These are phyloP conservation scores for Nakazawaea laoshanensis DNA, from an alignment of 805 yeast species.

Conservation along the genomic window DNA sequence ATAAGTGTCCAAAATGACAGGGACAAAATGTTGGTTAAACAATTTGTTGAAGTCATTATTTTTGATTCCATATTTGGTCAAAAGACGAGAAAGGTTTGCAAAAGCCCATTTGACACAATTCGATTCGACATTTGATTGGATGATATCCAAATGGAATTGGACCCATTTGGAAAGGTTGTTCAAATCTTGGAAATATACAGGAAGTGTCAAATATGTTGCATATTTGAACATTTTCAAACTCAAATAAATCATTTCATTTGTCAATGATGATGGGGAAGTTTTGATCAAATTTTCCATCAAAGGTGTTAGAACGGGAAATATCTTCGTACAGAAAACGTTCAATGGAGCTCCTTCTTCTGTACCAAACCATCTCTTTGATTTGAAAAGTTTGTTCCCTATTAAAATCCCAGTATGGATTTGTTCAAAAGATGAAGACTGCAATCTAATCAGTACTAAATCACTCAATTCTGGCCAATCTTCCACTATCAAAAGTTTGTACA, in stretches of 20 bases:
- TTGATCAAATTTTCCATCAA: conserved; percentile 36
- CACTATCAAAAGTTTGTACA: conserved; percentile 42
- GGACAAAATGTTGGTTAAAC: conserved; percentile 53
- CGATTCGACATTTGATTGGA: conserved; percentile 43
- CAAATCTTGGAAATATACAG: conserved; percentile 44
- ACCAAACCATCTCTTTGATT: conserved; percentile 62
- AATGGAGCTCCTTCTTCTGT: conserved; percentile 43
- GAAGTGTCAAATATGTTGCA: conserved; percentile 65
- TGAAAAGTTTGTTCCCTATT: conserved; percentile 60
- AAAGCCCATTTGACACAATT: conserved; percentile 82
- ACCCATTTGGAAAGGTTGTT: conserved; percentile 55
- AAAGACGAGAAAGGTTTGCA: conserved; percentile 63
- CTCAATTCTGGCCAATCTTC: conserved; percentile 50
- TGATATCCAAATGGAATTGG: conserved; percentile 55
- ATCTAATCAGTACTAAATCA: conserved; percentile 33
- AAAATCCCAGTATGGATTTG: conserved; percentile 57
- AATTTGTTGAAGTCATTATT: conserved; percentile 16
- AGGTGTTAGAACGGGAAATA: conserved; percentile 56
- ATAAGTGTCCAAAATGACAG: conserved; percentile 55
- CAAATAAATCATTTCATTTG: conserved; percentile 62
- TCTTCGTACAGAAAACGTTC: conserved; percentile 43
- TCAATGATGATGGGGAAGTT: conserved; percentile 15
- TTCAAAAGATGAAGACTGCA: conserved; percentile 34
- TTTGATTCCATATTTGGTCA: conserved; percentile 46
- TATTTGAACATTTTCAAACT: conserved; percentile 73